These are phyloP conservation scores for Phlyctochytrium bullatum DNA, from an alignment of 192 early-diverging fungal species.

Conservation along the genomic window DNA sequence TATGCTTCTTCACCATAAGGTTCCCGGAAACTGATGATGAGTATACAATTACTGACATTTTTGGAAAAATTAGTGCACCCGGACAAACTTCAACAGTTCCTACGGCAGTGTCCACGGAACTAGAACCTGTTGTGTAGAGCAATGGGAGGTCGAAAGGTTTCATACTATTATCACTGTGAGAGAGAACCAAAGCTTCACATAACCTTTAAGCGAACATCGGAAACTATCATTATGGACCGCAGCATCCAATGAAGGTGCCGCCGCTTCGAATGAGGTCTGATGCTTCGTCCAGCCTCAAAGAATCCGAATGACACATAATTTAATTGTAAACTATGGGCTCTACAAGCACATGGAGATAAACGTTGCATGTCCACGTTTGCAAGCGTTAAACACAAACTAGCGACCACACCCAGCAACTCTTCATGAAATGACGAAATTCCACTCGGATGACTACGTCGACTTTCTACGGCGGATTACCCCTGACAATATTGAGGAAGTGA, in stretches of 20 bases:
- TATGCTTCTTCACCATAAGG: conserved; percentile 31
- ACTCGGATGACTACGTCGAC: conserved; percentile 93
- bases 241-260: conserved; percentile 56
- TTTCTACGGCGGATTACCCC: conserved; percentile 76
- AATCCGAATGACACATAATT: conserved; percentile 88
- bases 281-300: conserved; percentile 80
- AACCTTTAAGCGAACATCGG: conserved; percentile 43
- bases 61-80: no score
- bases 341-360: conserved; percentile 81
- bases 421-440: conserved; percentile 89
- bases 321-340: conserved; percentile 89
- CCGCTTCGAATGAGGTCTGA: background rate
- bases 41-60: conserved; percentile 36
- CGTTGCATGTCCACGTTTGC: conserved; percentile 11
- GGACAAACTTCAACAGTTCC: no score
- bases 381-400: conserved; percentile 23
- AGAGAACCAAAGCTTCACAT: background rate
- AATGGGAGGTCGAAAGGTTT: no score
- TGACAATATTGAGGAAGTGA: conserved; percentile 49
- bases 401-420: conserved; percentile 84
- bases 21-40: conserved; percentile 36
- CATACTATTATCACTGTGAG: conserved; percentile 52
- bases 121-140: no score
- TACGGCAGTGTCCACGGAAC: no score
- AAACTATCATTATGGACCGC: conserved; percentile 52